Evolutionary conservation across 2,329 filamentous ascomycete species (phyloP), one percentile per base, ranked within the genome.

Genomic region (Aspergillus quadricinctus): DNA sequence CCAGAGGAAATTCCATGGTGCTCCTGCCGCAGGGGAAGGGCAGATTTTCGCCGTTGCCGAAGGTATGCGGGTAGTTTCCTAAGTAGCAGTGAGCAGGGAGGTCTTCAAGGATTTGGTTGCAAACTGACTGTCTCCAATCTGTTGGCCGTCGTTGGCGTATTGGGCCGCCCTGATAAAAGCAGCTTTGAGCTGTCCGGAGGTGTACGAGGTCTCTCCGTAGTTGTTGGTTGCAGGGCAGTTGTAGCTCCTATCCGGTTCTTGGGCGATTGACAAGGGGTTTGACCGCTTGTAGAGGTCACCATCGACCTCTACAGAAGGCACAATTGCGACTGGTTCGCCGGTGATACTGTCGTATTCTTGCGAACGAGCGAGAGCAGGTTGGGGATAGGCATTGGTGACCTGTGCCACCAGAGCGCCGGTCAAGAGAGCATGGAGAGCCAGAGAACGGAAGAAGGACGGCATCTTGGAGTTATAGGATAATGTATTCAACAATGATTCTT

Each of bases 41-140:
- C 7, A 51, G 28, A 11, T 37, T 35, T 25, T 51, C 49, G 8
- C 49, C 19, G 11, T 51, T 51, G 29, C 29, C 29, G 17, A 23
- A 51, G 31, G 9, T 17, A 25, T 51, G 49, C 29, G 49, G 49
- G 21, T 51, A 51, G 17, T 51, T 51, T 21, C 31, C 49, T 51
- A n/a, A 17, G 31, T 9, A 35, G 31, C 17, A 27, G 48, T 50
- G 14, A 37, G 49, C 10, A 43, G n/a, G 17, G 40, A 19, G 8
- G 40, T 19, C 40, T 43, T 43, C 14, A 23, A 14, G 31, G 4
- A 51, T 21, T 21, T 21, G 40, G 40, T 9, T 43, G 40, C 40
- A 43, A 43, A 51, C 49, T 37, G 4, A 51, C 49, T 21, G 19
- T 51, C 19, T 40, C 49, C 49, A 27, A 51, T 40, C 10, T 51